Evolutionary conservation across 1,139 yeast genomes (phyloP), one percentile per base, ranked within the genome.

Genomic region (Suhomyces bokatorum): DNA sequence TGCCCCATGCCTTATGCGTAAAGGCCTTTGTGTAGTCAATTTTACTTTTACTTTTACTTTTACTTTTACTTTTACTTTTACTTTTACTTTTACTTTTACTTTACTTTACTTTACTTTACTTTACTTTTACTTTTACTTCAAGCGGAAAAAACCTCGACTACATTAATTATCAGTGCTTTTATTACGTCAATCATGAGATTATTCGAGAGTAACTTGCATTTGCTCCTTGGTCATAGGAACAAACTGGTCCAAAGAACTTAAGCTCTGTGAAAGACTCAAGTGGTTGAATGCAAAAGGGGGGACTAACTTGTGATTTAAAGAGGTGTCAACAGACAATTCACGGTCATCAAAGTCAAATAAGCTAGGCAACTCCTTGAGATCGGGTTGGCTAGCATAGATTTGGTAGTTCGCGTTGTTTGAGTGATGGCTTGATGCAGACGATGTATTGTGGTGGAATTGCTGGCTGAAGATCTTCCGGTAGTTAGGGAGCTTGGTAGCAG

Each of bases 401-500:
- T 67, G 75, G 50, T 69, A 67, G 52, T 65, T 67, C 27, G 74
- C 75, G 38, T 62, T 62, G 53, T 56, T 61, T 31, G 57, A 48
- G 41, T 57, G 62, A 41, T 56, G 61, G 32, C 51, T 43, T 13
- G 59, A 51, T 29, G 56, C 52, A 38, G 50, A 39, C 16, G 51
- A 40, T n/a, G 53, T 42, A 28, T 48, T 47, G 40, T 62, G 58
- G 48, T 63, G 64, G 48, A 64, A 64, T 50, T 70, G 75, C 54
- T 71, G 75, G 47, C 70, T 64, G 55, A 74, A 73, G 39, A 74
- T 62, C 57, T 74, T 74, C 50, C 79, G 64, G 59, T 73, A 74
- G 58, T 74, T 73, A 28, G 88, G 87, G 51, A 83, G 69, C 57
- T 67, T 70, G 11, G 85, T 78, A 36, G 64, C 63, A 39, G 77